Evolutionary conservation across 768 basidiomycete species (phyloP).

Genomic region (Naganishia randhawae): DNA sequence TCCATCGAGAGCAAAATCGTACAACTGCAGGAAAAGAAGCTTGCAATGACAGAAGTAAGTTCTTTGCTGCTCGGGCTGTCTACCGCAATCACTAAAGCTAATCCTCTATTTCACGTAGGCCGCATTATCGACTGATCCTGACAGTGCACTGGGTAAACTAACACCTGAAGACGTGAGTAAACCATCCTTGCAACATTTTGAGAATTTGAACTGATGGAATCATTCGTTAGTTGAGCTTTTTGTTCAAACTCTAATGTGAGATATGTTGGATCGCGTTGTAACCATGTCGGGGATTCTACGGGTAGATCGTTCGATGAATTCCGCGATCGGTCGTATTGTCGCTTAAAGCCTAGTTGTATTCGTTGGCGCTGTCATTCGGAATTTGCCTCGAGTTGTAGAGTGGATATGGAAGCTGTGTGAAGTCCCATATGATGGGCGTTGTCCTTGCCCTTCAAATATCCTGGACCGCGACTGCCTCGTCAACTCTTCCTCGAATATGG

Average conservation of each 20-base stretch:
- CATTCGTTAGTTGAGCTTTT: constrained; percentile 6
- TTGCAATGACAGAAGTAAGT: constrained; percentile 73
- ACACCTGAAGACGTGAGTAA: constrained; percentile 62
- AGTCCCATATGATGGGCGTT: neutral
- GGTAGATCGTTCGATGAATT: too few species aligned
- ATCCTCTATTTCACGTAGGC: constrained; percentile 22
- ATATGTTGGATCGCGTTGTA: neutral
- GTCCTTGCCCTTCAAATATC: neutral
- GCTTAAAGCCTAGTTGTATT: neutral
- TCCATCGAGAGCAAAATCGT: constrained; percentile 94
- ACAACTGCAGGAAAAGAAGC: constrained; percentile 96
- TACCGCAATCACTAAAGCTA: neutral
- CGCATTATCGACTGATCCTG: constrained; percentile 43
- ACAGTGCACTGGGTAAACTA: constrained; percentile 83
- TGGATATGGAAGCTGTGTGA: neutral
- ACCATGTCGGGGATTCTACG: neutral
- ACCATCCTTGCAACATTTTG: neutral
- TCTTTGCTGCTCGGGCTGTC: neutral
- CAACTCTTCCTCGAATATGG: too few species aligned
- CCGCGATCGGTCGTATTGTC: neutral
- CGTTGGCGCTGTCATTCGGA: neutral
- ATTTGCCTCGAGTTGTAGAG: neutral
- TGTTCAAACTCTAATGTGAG: constrained; percentile 4
- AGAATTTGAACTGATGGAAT: neutral
- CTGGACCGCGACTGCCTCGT: neutral